These are phyloP conservation scores for Lasiosphaeria miniovina DNA, from an alignment of 495 filamentous ascomycete species.

Conservation along the genomic window DNA sequence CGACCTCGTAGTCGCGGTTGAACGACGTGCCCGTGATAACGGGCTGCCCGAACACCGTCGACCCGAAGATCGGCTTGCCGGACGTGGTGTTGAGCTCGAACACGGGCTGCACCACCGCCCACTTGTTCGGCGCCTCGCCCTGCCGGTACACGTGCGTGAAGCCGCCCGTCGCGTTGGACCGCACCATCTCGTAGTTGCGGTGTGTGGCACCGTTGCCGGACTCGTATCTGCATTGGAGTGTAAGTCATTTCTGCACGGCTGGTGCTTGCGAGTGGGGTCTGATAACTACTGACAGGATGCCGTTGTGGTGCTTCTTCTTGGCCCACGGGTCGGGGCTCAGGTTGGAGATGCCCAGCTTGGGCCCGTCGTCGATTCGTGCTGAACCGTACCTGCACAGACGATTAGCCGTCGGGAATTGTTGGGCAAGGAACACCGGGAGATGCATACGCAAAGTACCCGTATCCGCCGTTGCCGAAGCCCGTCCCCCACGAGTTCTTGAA, in stretches of 20 bases:
- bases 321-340: constrained; percentile 25
- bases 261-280: too few species aligned
- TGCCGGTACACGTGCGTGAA: constrained; percentile 16
- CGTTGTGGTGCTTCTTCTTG: constrained; percentile 18
- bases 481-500: constrained; percentile 26
- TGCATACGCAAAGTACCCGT: constrained; percentile 24
- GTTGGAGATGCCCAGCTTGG: constrained; percentile 19
- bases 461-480: constrained; percentile 16
- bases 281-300: constrained; percentile 12
- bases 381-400: constrained; percentile 12
- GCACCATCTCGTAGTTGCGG: constrained; percentile 20
- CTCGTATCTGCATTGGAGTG: constrained; percentile 7
- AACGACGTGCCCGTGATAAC: constrained; percentile 21
- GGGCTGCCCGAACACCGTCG: constrained; percentile 15
- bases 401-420: background rate
- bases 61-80: too few species aligned
- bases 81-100: background rate
- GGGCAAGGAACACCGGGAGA: background rate
- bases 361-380: constrained; percentile 22
- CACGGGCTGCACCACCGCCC: constrained; percentile 10
- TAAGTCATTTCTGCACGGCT: too few species aligned
- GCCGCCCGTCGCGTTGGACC: background rate
- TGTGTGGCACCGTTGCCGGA: constrained; percentile 19
- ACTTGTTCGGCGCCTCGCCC: background rate
- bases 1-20: constrained; percentile 20